These are phyloP conservation scores for Tricholoma furcatifolium DNA, from an alignment of 768 basidiomycete genomes.

Conservation along the genomic window DNA sequence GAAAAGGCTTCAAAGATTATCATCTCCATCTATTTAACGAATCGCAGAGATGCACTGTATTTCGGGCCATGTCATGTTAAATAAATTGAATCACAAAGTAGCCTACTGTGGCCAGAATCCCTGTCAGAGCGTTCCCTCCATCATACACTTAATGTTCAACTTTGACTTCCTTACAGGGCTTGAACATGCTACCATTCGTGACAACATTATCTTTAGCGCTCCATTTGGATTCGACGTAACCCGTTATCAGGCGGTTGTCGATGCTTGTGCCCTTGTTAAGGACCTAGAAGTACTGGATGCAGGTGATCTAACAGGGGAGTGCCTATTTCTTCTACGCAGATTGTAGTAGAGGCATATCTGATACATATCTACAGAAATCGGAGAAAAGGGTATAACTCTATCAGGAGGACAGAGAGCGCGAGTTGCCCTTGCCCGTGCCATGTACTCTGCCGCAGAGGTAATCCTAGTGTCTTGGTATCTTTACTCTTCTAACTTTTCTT, in stretches of 20 bases:
- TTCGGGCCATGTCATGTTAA: conserved; percentile 50
- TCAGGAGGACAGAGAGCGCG: conserved; percentile 75
- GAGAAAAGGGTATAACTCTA: conserved; percentile 79
- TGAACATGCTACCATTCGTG: conserved; percentile 77
- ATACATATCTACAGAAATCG: conserved; percentile 50
- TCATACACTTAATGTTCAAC: conserved; percentile 1
- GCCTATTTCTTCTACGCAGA: not conserved
- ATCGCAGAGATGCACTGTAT: conserved; percentile 57
- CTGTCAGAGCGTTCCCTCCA: conserved; percentile 33
- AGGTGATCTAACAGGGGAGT: conserved; percentile 72
- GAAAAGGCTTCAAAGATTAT: conserved; percentile 3
- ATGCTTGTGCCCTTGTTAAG: conserved; percentile 70
- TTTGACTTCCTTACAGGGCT: conserved; percentile 50
- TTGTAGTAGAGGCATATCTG: not conserved
- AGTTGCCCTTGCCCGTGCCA: conserved; percentile 73
- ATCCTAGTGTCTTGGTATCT: conserved; percentile 2
- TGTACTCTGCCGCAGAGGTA: conserved; percentile 71
- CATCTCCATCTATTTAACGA: not conserved
- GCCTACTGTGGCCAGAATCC: conserved; percentile 72
- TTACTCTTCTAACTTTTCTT: not conserved
- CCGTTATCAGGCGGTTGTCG: conserved; percentile 67
- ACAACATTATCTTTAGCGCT: conserved; percentile 78
- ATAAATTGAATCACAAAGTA: conserved; percentile 57
- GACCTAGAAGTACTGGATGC: conserved; percentile 74
- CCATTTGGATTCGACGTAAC: conserved; percentile 53